Base-by-base conservation (phyloP, 169 alveolate genomes). In the Plasmodium gonderi region DNA sequence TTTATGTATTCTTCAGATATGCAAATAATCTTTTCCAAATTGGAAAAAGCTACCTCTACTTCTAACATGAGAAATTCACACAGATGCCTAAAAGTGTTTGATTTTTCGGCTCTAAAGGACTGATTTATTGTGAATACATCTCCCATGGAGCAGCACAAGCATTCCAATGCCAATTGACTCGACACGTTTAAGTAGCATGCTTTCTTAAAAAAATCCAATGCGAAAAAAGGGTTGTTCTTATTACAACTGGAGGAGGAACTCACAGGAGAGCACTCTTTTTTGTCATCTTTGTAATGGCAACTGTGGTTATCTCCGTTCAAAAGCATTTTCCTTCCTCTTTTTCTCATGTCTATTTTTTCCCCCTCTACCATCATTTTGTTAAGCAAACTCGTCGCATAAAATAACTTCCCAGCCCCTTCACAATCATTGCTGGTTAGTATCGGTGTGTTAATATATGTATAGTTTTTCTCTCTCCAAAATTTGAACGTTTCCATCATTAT, bases 51-150 rank as follows among this genome's bases (percentile, higher is more conserved):
- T 64, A 96, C 90, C 96, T 99, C 99, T 3, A 99, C 99, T 94
- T 99, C 99, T 77, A 99, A 96, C 99, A 99, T 99, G 99, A 99
- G 98, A 95, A 99, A 99, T 95, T 99, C 99, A 33, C 99, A 98
- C 68, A 98, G 95, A 96, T 99, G 99, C 80, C 99, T 96, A 17
- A 98, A 91, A 0, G 99, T 98, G 94, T 98, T 98, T 3, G 99
- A 98, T 90, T 98, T 97, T 94, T 99, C 99, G 3, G 99, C 99
- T 94, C 99, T 94, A 96, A 99, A 99, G 6, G 99, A 98, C 8
- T 99, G 99, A 0, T 99, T 99, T 91, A 99, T 97, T 17, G 98
- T 98, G 95, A 98, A 98, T 14, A 98, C 99, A 87, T 98, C 99
- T 38, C 99, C 95, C 87, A 99, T 92, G 6, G 99, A 97, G 78